Evolutionary conservation across 371 early-diverging fungal species (phyloP).

Genomic region (Basidiobolus meristosporus): DNA sequence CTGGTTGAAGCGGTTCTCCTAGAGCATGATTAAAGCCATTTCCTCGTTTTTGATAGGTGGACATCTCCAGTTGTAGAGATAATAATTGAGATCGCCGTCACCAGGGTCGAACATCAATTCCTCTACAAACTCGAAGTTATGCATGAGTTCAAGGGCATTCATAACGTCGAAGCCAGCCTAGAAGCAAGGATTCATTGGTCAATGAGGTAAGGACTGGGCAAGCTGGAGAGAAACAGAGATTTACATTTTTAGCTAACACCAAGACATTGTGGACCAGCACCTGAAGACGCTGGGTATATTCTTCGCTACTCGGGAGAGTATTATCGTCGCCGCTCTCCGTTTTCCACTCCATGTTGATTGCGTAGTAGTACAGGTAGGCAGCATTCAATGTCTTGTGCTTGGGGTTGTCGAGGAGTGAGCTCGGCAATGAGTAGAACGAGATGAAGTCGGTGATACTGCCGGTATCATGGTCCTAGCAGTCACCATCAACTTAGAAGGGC

Average conservation of each 20-base stretch:
- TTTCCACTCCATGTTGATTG: slow-evolving; percentile 24
- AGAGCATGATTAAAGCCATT: slow-evolving; percentile 78
- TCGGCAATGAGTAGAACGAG: slow-evolving; percentile 85
- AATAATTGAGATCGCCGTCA: slow-evolving; percentile 85
- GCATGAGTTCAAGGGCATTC: slow-evolving; percentile 78
- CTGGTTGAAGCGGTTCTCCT: too few species aligned
- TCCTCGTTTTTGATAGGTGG: slow-evolving; percentile 37
- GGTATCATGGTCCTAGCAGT: too few species aligned
- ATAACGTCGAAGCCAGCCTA: slow-evolving; percentile 67
- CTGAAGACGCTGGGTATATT: too few species aligned
- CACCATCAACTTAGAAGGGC: slow-evolving; percentile 1
- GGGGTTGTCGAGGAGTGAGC: slow-evolving; percentile 61
- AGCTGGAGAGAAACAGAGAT: too few species aligned
- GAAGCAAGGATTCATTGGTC: too few species aligned
- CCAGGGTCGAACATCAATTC: slow-evolving; percentile 82
- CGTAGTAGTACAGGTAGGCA: slow-evolving; percentile 89
- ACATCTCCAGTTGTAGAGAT: slow-evolving; percentile 86
- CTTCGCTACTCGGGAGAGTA: too few species aligned
- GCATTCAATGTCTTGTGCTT: slow-evolving; percentile 62
- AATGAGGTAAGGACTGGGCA: too few species aligned
- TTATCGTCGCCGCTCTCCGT: too few species aligned
- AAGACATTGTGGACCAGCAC: too few species aligned
- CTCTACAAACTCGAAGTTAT: slow-evolving; percentile 49
- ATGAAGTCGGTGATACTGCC: slow-evolving; percentile 40
- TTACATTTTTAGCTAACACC: too few species aligned